Conservation (phyloP, 768 basidiomycete species). For the Suillus lakei region DNA sequence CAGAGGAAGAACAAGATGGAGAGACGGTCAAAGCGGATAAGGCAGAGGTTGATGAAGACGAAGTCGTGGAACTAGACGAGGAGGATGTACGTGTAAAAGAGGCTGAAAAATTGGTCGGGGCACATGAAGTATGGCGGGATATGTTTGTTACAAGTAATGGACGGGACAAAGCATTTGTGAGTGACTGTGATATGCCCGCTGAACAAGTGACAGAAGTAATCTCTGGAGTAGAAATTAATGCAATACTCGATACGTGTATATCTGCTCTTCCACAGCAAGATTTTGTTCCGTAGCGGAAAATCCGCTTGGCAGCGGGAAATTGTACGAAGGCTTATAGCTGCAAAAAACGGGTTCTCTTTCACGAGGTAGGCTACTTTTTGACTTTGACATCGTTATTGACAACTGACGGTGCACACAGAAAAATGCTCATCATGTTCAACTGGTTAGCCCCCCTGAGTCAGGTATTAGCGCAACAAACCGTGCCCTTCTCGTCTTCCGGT, state of each 20-base stretch:
- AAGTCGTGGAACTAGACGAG: constrained; percentile 51
- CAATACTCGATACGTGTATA: constrained; percentile 83
- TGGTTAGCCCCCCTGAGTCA: constrained; percentile 79
- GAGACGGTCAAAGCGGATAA: constrained; percentile 22
- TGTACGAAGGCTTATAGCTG: constrained; percentile 59
- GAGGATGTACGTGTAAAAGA: constrained; percentile 50
- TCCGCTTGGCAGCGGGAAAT: constrained; percentile 60
- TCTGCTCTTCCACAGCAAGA: constrained; percentile 66
- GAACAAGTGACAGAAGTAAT: constrained; percentile 8
- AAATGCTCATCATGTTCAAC: constrained; percentile 81
- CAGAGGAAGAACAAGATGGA: constrained; percentile 34
- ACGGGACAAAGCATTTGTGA: constrained; percentile 84
- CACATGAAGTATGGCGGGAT: constrained; percentile 81
- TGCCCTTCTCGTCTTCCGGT: constrained; percentile 55
- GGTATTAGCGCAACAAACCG: constrained; percentile 71
- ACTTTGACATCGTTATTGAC: constrained; percentile 11
- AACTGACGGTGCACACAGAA: constrained; percentile 47
- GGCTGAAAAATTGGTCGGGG: constrained; percentile 52
- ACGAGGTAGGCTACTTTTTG: constrained; percentile 56
- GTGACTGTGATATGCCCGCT: constrained; percentile 31
- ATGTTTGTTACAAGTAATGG: constrained; percentile 79
- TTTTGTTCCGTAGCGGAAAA: constrained; percentile 50
- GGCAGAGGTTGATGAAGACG: constrained; percentile 32
- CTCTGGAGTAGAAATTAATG: constrained; percentile 70
- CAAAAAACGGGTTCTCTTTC: constrained; percentile 67